Evolutionary conservation across 2,329 filamentous ascomycete genomes (phyloP).

Genomic region (Pseudocercospora cruenta): DNA sequence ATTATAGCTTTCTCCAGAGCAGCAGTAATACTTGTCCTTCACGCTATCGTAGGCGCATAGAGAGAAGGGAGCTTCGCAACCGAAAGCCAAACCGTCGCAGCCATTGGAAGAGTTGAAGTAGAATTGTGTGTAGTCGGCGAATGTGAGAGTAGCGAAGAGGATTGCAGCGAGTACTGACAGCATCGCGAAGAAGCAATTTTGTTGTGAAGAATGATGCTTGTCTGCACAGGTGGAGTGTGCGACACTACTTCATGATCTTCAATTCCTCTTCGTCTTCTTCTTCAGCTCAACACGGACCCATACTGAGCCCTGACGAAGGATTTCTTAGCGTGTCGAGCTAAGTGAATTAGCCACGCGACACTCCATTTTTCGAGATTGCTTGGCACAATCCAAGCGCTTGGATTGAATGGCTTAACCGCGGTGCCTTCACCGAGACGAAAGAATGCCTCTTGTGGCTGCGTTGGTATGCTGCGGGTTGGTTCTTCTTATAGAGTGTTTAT

Average conservation of each 20-base stretch:
- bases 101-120: constrained; percentile 18
- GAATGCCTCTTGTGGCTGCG: not conserved
- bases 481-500: not conserved
- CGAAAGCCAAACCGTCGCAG: constrained; percentile 18
- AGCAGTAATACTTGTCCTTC: constrained; percentile 24
- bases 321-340: constrained; percentile 1
- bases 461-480: not conserved
- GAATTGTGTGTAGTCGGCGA: constrained; percentile 22
- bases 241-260: too few species aligned
- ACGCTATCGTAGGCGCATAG: constrained; percentile 25
- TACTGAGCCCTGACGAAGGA: constrained; percentile 6
- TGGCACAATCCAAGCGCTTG: constrained; percentile 1
- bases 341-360: constrained; percentile 1
- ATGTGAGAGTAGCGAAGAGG: not conserved
- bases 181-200: not conserved
- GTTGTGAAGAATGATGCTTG: too few species aligned
- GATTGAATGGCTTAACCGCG: not conserved
- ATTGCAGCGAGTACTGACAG: not conserved
- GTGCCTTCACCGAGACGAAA: not conserved
- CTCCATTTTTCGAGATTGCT: constrained; percentile 1
- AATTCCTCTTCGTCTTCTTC: not conserved
- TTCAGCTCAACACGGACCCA: not conserved
- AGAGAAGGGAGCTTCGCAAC: constrained; percentile 8
- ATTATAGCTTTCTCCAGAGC: constrained; percentile 15
- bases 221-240: too few species aligned